phyloP scores from a whole-genome alignment of 139 green algal species.

The Eudorina sp. region DNA sequence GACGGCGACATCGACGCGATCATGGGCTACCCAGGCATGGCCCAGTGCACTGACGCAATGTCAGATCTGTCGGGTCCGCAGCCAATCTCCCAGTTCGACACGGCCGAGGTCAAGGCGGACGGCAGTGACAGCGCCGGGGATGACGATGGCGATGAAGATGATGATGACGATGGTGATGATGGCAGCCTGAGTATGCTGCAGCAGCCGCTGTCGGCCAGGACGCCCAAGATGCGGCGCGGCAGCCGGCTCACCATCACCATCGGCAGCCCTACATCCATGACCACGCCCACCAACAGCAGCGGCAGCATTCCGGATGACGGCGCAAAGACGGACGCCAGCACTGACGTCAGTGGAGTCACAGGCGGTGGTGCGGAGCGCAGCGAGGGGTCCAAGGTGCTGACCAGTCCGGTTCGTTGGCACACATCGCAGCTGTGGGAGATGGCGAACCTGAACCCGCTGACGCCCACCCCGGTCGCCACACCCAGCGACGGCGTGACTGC shows the following conservation, averaged over 20 bases:
- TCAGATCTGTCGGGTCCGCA: no score
- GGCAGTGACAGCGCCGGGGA: no score
- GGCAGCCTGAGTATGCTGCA: neutral
- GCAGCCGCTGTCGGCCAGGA: neutral
- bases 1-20: no score
- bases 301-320: neutral
- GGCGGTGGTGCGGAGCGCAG: no score
- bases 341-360: no score
- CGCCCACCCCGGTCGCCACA: neutral
- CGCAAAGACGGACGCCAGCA: no score
- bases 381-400: neutral
- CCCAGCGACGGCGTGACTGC: neutral
- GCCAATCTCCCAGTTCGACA: no score
- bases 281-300: neutral
- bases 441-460: neutral
- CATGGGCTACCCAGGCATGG: no score
- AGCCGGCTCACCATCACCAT: neutral
- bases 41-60: no score
- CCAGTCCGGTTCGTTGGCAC: neutral
- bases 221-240: neutral
- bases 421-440: conserved; percentile 2
- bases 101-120: no score
- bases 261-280: neutral
- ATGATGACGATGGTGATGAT: neutral
- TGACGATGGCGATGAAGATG: neutral